Percentiles rank a stretch among this genome's conserved stretches.
Conservation (phyloP, 192 early-diverging fungal genomes). For the Chytriomyces hyalinus region DNA sequence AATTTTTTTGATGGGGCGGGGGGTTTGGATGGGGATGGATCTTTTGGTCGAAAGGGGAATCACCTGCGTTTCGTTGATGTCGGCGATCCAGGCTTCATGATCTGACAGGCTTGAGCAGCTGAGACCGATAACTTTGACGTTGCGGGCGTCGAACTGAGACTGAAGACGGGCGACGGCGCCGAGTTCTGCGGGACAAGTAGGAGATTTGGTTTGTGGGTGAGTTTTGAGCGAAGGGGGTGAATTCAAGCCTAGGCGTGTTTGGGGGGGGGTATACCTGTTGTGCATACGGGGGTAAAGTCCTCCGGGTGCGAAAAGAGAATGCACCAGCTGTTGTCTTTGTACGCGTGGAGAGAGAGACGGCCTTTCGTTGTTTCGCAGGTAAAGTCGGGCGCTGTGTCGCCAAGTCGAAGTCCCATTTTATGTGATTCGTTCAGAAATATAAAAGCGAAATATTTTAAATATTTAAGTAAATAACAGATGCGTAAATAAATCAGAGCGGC, state of each 20-base stretch:
- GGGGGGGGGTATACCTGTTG: conserved; percentile 8
- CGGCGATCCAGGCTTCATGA: conserved; percentile 88
- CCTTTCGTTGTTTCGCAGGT: conserved; percentile 86
- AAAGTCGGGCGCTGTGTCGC: conserved; percentile 72
- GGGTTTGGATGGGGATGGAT: background rate
- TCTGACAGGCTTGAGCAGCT: conserved; percentile 84
- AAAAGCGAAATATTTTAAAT: too few relatives aligned
- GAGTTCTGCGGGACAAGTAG: conserved; percentile 97
- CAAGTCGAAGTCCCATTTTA: conserved; percentile 43
- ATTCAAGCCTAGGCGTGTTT: background rate
- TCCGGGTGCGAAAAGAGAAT: conserved; percentile 99
- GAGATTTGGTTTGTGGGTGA: conserved; percentile 51
- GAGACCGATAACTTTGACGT: conserved; percentile 91
- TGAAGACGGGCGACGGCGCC: conserved; percentile 85
- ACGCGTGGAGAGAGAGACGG: conserved; percentile 89
- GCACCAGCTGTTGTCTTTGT: conserved; percentile 84
- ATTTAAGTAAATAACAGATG: too few relatives aligned
- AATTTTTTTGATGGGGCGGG: background rate
- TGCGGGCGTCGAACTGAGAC: conserved; percentile 77
- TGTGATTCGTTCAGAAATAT: too few relatives aligned
- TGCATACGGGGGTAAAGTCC: conserved; percentile 75
- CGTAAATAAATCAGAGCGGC: too few relatives aligned
- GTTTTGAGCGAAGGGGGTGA: conserved; percentile 5
- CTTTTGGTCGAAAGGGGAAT: background rate
- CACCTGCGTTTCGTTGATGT: conserved; percentile 88